Conservation (phyloP, 352 stramenopile genomes). For the Plasmopara viticola region DNA sequence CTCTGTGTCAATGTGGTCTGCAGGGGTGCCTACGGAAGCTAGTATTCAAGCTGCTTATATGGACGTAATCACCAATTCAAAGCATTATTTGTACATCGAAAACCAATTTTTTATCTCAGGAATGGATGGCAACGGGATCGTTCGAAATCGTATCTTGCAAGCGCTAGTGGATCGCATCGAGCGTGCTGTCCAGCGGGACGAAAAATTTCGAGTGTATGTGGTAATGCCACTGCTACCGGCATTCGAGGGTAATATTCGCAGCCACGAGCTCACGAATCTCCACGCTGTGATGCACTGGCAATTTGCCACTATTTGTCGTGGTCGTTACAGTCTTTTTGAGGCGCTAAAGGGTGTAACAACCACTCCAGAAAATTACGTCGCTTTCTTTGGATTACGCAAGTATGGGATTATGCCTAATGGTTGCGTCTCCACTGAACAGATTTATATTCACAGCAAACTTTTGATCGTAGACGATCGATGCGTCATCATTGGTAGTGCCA, state of each 20-base stretch:
- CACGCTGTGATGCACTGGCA: constrained; percentile 88
- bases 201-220: constrained; percentile 80
- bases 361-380: constrained; percentile 67
- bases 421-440: constrained; percentile 77
- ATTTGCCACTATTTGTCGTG: constrained; percentile 79
- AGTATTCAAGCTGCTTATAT: constrained; percentile 84
- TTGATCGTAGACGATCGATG: constrained; percentile 88
- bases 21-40: constrained; percentile 67
- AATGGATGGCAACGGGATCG: constrained; percentile 64
- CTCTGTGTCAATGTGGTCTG: constrained; percentile 85
- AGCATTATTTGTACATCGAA: constrained; percentile 90
- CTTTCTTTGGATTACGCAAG: constrained; percentile 80
- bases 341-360: constrained; percentile 56
- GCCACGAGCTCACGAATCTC: constrained; percentile 77
- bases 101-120: constrained; percentile 92
- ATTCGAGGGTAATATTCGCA: constrained; percentile 80
- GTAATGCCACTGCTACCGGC: constrained; percentile 81
- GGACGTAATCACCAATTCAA: constrained; percentile 69
- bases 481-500: constrained; percentile 89
- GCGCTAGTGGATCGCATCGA: constrained; percentile 79
- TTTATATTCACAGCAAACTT: constrained; percentile 92
- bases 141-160: constrained; percentile 79
- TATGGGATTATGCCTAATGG: constrained; percentile 78
- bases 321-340: constrained; percentile 71
- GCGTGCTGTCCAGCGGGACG: constrained; percentile 58